A percentile compares a stretch with the other conserved stretches of the same genome.
Conservation (phyloP, 2,329 filamentous ascomycete genomes). For the Cordyceps cicadae region DNA sequence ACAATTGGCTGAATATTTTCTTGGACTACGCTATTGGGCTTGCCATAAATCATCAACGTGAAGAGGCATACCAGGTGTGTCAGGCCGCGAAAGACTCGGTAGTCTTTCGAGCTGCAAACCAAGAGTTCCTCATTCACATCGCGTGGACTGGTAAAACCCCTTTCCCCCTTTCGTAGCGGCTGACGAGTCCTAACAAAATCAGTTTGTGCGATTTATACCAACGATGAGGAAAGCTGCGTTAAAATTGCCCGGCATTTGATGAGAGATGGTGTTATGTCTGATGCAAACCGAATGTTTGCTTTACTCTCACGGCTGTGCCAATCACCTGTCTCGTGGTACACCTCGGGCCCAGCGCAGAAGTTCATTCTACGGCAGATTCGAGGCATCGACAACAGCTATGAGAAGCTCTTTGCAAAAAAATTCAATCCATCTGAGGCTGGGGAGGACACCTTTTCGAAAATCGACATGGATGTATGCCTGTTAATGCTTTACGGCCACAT, state of each 20-base stretch:
- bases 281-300: slow-evolving; percentile 76
- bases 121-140: slow-evolving; percentile 65
- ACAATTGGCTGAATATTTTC: slow-evolving; percentile 83
- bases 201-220: slow-evolving; percentile 75
- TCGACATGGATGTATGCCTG: slow-evolving; percentile 64
- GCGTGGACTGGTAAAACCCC: slow-evolving; percentile 57
- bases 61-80: slow-evolving; percentile 72
- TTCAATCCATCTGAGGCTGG: slow-evolving; percentile 12
- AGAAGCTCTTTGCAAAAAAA: slow-evolving; percentile 18
- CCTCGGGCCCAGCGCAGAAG: slow-evolving; percentile 76
- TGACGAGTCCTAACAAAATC: slow-evolving; percentile 13
- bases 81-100: slow-evolving; percentile 71
- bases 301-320: slow-evolving; percentile 69
- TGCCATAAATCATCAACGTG: slow-evolving; percentile 56
- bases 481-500: slow-evolving; percentile 88
- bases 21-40: slow-evolving; percentile 76
- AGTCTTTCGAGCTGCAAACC: slow-evolving; percentile 65
- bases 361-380: slow-evolving; percentile 89
- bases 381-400: slow-evolving; percentile 60
- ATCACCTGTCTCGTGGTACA: slow-evolving; percentile 66
- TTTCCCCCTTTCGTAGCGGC: slow-evolving; percentile 17
- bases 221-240: slow-evolving; percentile 68
- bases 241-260: slow-evolving; percentile 76
- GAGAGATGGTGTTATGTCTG: slow-evolving; percentile 70
- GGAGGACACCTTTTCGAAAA: neutral